Evolutionary conservation across 2,329 filamentous ascomycete genomes (phyloP), one percentile per base, ranked within the genome.

Genomic region (Hymenotorrendiella dingleyae): DNA sequence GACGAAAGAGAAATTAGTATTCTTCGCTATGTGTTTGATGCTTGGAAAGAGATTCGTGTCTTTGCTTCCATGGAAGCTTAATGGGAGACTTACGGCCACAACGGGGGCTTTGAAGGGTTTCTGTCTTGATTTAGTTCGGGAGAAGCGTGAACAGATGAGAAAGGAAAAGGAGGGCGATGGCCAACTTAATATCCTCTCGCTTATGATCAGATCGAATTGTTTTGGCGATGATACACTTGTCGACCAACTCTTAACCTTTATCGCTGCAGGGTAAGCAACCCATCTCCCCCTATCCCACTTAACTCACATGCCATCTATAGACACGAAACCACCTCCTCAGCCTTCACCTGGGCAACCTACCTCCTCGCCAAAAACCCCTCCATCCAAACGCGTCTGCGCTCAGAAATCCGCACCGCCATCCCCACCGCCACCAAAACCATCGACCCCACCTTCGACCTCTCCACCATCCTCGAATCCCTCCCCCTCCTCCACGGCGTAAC

Each of bases 221-320:
- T 93, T 94, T 64, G 74, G 67, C 9, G 84, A 93, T 48, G 82
- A 86, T 30, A 79, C 86, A 49, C 73, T 94, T 12, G 77, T 87
- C 26, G 84, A 93, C 60, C 87, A 94, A 64, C 75, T 91, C 59
- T 89, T 93, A 82, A 93, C 86, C 0, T 93, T 93, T 67, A 74
- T 94, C 6, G 84, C 82, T 2, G 87, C 87, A 0, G 82, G 72
- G 68, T 73, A 58, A 48, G 67, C 59, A 12, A 36, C 20, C 7
- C 21, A 5, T 12, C 11, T n/a, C 12, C 11, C 14, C 17, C 2
- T 22, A 24, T 12, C 17, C 14, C 10, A 12, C n/a, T 24, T 23
- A 8, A 19, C 28, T 38, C 11, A 43, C 28, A 22, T 10, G 22
- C 17, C 23, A 2, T 3, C 1, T 8, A 8, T 14, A 54, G 81